Evolutionary conservation across 495 filamentous ascomycete genomes (phyloP), one percentile per base, ranked within the genome.

Genomic region (Lichina pygmaea): DNA sequence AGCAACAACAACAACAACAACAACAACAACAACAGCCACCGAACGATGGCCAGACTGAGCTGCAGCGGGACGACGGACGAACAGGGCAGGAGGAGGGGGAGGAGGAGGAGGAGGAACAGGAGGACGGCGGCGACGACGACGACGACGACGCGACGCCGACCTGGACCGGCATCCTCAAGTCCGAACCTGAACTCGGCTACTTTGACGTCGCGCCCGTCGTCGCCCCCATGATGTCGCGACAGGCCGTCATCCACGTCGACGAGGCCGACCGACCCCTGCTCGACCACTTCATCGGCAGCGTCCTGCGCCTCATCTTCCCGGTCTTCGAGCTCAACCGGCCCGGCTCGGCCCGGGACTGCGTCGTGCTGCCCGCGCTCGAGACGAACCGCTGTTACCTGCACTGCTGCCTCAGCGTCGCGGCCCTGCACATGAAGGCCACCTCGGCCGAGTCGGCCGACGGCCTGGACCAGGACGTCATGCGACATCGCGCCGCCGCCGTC

Each of bases 371-470:
- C 2, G 75, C 86, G 15, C 64, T 97, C 24, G 78, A 85, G 54
- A 80, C 69, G 44, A 97, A 95, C 70, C 85, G 82, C 56, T 79
- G 71, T 49, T 97, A 94, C 59, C 66, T 93, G 13, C 86, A 93
- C 62, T 94, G 86, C 61, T 95, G 89, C 61, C 65, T 97, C 47
- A 93, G 85, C 65, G 86, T 93, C 50, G 70, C 89, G 11, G 86
- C 86, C n/a, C 79, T 91, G 53, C 89, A 97, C 60, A 74, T 78
- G 53, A 95, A 94, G 65, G 75, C 81, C 0, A 80, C 77, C 0
- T 62, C 64, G 49, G 51, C 52, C 11, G 62, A 10, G 31, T 39
- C 36, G 11, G 36, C 11, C 36, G 42, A 72, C 44, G 62, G 75
- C 32, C 57, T 81, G 15, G 86, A 95, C 60, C 72, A 75, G 52